Evolutionary conservation across 164 flowering plant genomes (phyloP), one percentile per base, ranked within the genome.

Genomic region (Amborella trichopoda): DNA sequence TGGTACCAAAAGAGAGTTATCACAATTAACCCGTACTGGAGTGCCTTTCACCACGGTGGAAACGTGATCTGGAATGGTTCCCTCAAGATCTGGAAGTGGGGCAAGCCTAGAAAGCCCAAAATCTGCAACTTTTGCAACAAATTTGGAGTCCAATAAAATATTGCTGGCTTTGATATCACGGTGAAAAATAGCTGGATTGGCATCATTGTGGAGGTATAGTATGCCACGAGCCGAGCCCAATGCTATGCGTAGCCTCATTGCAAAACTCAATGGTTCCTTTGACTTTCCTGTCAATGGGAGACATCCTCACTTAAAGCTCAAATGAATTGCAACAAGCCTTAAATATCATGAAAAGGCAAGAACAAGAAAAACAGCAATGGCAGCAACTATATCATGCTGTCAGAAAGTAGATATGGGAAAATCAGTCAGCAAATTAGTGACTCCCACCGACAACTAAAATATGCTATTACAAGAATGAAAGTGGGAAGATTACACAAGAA

Each of bases 41-140:
- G 72, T 68, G 22, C 72, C 72, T 43, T 39, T 68, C 23, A 68
- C 72, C 28, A 53, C 43, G 11, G 66, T 68, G 40, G 72, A 60
- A 14, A 61, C 59, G 51, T 64, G 44, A 42, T 40, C 46, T 16
- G 68, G 61, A 23, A 26, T 44, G 30, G 4, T 14, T 32, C 63
- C 69, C 46, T 64, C 66, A 34, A 6, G 37, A 41, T 50, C 66
- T 11, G 43, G 48, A 28, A 50, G 50, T 5, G 69, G 66, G 9
- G 63, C 66, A 58, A 56, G 36, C 21, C 54, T 19, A 4, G 61
- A 56, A 2, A 56, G 61, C 44, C 61, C 61, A 18, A 56, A 56
- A 42, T 56, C 61, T 0, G 61, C 33, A 6, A 56, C 54, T 44
- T 56, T 56, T 21, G 54, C 61, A n/a, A 41, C 50, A 16, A 42